These are phyloP conservation scores for Cytidiella melzeri DNA, from an alignment of 768 basidiomycete genomes.

Conservation along the genomic window DNA sequence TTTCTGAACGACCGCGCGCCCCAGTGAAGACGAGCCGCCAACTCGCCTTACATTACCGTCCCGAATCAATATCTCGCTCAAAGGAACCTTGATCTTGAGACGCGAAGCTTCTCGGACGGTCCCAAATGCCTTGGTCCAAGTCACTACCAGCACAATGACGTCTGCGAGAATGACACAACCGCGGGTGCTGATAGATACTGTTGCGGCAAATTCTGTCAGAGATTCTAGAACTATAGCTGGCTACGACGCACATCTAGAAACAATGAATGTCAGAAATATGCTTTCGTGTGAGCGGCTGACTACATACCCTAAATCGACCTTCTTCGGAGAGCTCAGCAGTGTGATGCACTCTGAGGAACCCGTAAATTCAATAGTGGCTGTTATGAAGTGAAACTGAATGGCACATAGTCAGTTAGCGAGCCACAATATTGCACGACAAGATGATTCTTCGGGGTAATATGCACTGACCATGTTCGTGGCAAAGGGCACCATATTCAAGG, in stretches of 20 bases:
- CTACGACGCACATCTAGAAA: neutral
- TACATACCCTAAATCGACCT: neutral
- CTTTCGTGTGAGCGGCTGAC: neutral
- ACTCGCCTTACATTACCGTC: too few relatives aligned
- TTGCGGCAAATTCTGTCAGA: neutral
- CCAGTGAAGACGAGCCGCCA: too few relatives aligned
- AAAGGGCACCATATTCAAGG: too few relatives aligned
- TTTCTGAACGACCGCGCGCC: too few relatives aligned
- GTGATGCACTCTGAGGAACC: neutral
- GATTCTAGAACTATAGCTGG: neutral
- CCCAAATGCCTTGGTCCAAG: neutral
- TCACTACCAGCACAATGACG: neutral
- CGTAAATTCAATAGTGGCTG: neutral
- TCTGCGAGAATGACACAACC: neutral
- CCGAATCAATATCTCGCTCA: too few relatives aligned
- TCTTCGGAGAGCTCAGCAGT: neutral
- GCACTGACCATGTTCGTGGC: too few relatives aligned
- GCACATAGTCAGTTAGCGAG: neutral
- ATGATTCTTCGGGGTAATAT: neutral
- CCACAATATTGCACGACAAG: neutral
- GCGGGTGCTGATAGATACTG: neutral
- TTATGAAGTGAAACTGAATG: neutral
- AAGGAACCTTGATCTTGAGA: too few relatives aligned
- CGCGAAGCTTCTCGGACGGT: too few relatives aligned
- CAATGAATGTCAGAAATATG: neutral